These are phyloP conservation scores for Cyclotella atomus DNA, from an alignment of 108 stramenopile genomes.

Conservation along the genomic window DNA sequence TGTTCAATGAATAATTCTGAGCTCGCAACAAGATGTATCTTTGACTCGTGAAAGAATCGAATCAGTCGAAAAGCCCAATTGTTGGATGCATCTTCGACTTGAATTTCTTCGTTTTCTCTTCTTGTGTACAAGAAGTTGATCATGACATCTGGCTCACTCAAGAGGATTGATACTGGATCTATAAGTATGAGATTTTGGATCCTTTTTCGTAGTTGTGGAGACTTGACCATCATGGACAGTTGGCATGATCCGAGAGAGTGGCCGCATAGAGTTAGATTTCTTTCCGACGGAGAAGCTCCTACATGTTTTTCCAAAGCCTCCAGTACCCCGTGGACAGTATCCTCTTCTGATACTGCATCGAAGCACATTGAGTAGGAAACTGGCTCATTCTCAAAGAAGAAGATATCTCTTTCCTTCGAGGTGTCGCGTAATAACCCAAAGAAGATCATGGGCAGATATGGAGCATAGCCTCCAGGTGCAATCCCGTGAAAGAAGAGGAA, in stretches of 20 bases:
- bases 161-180: slow-evolving; percentile 85
- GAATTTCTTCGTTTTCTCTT: slow-evolving; percentile 14
- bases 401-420: slow-evolving; percentile 46
- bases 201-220: slow-evolving; percentile 20
- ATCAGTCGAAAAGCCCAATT: slow-evolving; percentile 21
- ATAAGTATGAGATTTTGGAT: slow-evolving; percentile 67
- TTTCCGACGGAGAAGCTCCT: not conserved
- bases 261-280: slow-evolving; percentile 58
- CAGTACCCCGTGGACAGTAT: slow-evolving; percentile 69
- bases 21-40: slow-evolving; percentile 63
- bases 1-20: slow-evolving; percentile 81
- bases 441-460: slow-evolving; percentile 76
- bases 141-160: slow-evolving; percentile 87
- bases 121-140: slow-evolving; percentile 81
- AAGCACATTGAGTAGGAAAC: slow-evolving; percentile 64
- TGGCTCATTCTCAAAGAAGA: slow-evolving; percentile 73
- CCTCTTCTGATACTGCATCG: slow-evolving; percentile 54
- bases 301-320: slow-evolving; percentile 57
- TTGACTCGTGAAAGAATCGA: slow-evolving; percentile 42
- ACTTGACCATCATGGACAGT: slow-evolving; percentile 71
- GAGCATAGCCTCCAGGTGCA: slow-evolving; percentile 71
- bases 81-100: slow-evolving; percentile 5
- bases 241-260: slow-evolving; percentile 92
- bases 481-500: slow-evolving; percentile 91
- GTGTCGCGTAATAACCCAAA: slow-evolving; percentile 37